Base-by-base conservation (phyloP, 768 basidiomycete species). In the Naganishia kalamii region DNA sequence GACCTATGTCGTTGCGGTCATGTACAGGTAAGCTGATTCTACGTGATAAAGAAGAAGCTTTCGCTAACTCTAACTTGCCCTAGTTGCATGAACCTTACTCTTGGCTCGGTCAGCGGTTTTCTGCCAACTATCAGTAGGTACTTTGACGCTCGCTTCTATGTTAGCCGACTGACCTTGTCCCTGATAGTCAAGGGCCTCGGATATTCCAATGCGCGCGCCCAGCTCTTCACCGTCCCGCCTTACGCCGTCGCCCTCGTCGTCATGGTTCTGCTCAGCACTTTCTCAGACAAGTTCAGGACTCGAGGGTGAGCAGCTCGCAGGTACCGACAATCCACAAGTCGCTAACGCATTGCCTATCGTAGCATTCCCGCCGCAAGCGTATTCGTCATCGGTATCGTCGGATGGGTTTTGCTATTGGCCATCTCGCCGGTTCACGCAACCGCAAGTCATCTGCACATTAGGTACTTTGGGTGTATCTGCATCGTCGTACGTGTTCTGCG, bases 381-480 rank as follows among this genome's bases (percentile, higher is more conserved):
- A 30, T 80, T 76, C 66, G 33, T 69, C 30, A 67, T 79, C 51
- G 78, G 76, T 15, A 67, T 78, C 48, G 64, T 78, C 46, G 79
- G 80, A 15, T 80, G 79, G 79, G 51, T 59, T 4, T 68, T 77
- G 29, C 73, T 79, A 0, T 60, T 73, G n/a, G 61, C 57, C 17
- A 71, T 78, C 40, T 57, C 63, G 32, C 75, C 78, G 0, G 66
- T 76, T 46, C 51, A 71, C 25, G 60, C 65, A 32, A 65, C 69
- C 7, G 54, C 66, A 4, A 15, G 68, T 10, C 68, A 74, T 12
- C 72, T 77, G 25, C 71, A 69, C 7, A 78, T 69, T 10, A 72
- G 80, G 23, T 80, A 81, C 74, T 80, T 81, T 62, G 80, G 70
- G 6, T 76, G 74, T 51, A 71, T 73, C 71, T 75, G 73, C 51